Percentiles rank a stretch among this genome's conserved stretches.
Conservation (phyloP, 2,329 filamentous ascomycete genomes). For the Aureobasidium melanogenum region DNA sequence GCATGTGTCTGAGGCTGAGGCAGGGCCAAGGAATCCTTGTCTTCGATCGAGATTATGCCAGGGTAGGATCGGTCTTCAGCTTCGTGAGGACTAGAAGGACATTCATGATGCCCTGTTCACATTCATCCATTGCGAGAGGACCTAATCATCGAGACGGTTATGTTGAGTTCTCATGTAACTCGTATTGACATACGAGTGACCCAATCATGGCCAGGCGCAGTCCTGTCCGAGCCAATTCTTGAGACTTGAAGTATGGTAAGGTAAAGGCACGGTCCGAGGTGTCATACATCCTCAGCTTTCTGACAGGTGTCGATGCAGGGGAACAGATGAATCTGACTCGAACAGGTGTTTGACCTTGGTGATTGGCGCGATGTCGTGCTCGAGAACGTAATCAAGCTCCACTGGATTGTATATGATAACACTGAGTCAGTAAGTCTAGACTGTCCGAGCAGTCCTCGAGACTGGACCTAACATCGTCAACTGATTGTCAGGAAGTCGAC, state of each 20-base stretch:
- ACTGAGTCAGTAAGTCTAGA: not conserved
- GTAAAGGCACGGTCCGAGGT: not conserved
- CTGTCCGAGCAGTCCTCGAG: not conserved
- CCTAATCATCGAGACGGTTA: not conserved
- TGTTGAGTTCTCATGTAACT: not conserved
- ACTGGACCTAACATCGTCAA: not conserved
- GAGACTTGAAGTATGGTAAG: not conserved
- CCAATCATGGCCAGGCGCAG: not conserved
- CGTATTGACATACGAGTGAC: not conserved
- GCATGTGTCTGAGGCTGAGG: not conserved
- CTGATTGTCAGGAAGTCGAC: not conserved
- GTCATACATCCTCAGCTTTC: not conserved
- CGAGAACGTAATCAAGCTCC: not conserved
- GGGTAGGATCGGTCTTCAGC: too few relatives aligned
- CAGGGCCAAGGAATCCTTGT: not conserved
- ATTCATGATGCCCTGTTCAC: not conserved
- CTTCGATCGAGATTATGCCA: not conserved
- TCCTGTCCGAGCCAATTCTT: not conserved
- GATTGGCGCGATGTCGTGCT: not conserved
- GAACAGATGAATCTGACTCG: not conserved
- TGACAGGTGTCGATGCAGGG: conserved; percentile 9
- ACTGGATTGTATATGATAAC: not conserved
- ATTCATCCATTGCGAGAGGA: not conserved
- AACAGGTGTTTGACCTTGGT: not conserved
- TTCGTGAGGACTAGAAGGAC: too few relatives aligned